Evolutionary conservation across 139 green algal species (phyloP).

Genomic region (Dunaliella primolecta): DNA sequence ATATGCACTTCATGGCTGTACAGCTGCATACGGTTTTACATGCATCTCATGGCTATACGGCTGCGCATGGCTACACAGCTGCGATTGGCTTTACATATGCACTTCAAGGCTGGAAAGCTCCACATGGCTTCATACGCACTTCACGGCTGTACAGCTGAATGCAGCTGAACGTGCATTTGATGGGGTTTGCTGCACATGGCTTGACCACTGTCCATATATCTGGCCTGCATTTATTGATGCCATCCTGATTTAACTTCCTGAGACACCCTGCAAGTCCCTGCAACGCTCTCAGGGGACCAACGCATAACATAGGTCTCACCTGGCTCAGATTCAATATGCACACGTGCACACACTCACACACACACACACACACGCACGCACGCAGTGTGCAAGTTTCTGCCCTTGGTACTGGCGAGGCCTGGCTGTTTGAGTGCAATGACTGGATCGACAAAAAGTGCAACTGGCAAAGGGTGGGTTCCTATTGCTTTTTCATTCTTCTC

Average conservation of each 20-base stretch:
- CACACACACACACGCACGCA: background rate
- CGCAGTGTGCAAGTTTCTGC: constrained; percentile 56
- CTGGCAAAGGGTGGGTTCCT: constrained; percentile 51
- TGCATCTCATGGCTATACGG: too few species aligned
- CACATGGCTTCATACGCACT: too few species aligned
- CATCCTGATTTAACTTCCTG: too few species aligned
- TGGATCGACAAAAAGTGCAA: constrained; percentile 54
- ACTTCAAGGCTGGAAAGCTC: too few species aligned
- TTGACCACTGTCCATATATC: background rate
- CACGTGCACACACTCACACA: background rate
- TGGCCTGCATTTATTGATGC: background rate
- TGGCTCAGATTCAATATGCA: constrained; percentile 8
- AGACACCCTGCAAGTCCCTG: too few species aligned
- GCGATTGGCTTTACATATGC: too few species aligned
- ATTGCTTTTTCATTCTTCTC: too few species aligned
- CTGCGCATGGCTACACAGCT: too few species aligned
- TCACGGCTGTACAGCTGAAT: too few species aligned
- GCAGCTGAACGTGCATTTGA: background rate
- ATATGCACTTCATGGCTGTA: too few species aligned
- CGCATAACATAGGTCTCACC: background rate
- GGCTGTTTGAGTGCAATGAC: constrained; percentile 57
- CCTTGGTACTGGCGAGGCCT: constrained; percentile 40
- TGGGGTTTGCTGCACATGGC: too few species aligned
- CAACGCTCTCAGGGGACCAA: background rate
- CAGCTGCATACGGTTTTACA: too few species aligned